Conservation (phyloP, 345 rosid genomes). For the Salix purpurea region DNA sequence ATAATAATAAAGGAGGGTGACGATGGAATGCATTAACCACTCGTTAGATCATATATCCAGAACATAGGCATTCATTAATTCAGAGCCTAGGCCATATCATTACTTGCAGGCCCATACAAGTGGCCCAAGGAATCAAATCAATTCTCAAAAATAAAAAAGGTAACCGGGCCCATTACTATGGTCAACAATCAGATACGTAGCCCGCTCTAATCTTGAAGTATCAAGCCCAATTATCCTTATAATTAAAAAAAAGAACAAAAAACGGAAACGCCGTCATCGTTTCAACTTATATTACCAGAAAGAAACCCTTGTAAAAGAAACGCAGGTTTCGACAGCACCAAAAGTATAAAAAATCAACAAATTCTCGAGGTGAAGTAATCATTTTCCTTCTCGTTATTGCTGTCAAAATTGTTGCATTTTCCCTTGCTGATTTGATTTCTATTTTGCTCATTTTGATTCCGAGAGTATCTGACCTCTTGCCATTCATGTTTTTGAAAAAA, state of each 20-base stretch:
- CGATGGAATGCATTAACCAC: no score
- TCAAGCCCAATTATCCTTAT: background rate
- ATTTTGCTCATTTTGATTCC: background rate
- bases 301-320: constrained; percentile 5
- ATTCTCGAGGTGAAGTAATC: background rate
- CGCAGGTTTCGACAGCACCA: constrained; percentile 16
- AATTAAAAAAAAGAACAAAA: background rate
- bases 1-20: no score
- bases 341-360: background rate
- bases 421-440: background rate
- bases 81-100: no score
- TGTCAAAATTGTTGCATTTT: background rate
- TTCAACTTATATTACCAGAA: background rate
- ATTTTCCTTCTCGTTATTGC: background rate
- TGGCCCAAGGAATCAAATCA: no score
- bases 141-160: no score
- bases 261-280: background rate
- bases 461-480: background rate
- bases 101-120: no score
- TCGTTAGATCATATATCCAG: no score
- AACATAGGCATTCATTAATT: no score
- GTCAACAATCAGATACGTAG: background rate
- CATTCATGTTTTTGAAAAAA: background rate
- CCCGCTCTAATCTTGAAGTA: background rate
- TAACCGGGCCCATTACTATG: no score